Evolutionary conservation across 2,329 filamentous ascomycete species (phyloP), one percentile per base, ranked within the genome.

Genomic region (Colletotrichum euphorbiae): DNA sequence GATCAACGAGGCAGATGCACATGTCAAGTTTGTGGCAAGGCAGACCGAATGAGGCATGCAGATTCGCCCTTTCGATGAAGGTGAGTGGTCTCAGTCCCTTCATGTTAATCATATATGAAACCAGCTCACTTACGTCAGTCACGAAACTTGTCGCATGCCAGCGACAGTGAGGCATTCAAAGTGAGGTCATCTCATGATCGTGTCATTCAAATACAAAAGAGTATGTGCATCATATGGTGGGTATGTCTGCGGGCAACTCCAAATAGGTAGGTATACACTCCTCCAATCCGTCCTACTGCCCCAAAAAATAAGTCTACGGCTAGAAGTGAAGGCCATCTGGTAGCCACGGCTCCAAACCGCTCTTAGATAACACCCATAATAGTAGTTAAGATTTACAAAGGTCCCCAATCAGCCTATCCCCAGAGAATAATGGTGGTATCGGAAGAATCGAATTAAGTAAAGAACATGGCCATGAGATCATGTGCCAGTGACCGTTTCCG

Each of bases 321-420:
- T 31, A 62, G 62, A 70, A 70, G 61, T 59, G 55, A 69, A 70
- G 59, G 61, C 69, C 69, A 69, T 51, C 69, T 50, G 55, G 67
- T 67, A 69, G 55, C 67, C 69, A 21, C 52, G 43, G 61, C 38
- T 70, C 55, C 50, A 66, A 66, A 40, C 21, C 43, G 43, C 45
- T 66, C 51, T 60, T 50, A 52, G 45, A 33, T 28, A 51, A 56
- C 38, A 56, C 55, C 42, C 24, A 31, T 33, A 59, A 36, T 55
- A 19, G 66, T 55, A 43, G 48, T 52, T 43, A 52, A 52, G 48
- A 52, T 21, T 48, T 19, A 42, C n/a, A 40, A 69, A 40, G n/a
- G 13, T 62, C 74, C 40, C 70, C 74, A 76, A 75, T 70, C 74
- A 70, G 51, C 67, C 54, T 69, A 52, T 72, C 73, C 68, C 75